Percentiles rank a stretch among this genome's conserved stretches.
Evolutionary conservation across 306 rosid species (phyloP).

Genomic region (Quercus variabilis): DNA sequence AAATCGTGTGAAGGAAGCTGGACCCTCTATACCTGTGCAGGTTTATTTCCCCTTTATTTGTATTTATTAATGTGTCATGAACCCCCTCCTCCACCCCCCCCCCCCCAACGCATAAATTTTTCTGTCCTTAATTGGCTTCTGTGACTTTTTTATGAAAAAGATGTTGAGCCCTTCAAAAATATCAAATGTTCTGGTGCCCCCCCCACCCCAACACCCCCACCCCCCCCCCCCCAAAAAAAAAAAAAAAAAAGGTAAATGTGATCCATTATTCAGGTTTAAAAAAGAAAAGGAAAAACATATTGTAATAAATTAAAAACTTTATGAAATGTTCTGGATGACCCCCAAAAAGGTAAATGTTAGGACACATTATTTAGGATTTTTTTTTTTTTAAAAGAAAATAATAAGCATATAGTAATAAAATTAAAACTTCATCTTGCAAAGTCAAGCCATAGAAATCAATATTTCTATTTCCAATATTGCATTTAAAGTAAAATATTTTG

Average conservation of each 20-base stretch:
- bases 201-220: too few species aligned
- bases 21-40: conserved; percentile 94
- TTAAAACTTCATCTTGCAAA: not conserved
- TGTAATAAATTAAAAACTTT: not conserved
- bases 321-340: not conserved
- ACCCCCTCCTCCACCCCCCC: not conserved
- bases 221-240: too few species aligned
- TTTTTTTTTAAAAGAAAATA: too few species aligned
- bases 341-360: too few species aligned
- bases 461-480: not conserved
- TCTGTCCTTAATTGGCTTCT: not conserved
- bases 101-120: not conserved
- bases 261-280: too few species aligned
- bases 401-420: too few species aligned
- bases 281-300: too few species aligned
- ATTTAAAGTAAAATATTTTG: too few species aligned
- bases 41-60: conserved; percentile 35
- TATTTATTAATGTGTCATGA: not conserved
- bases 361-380: too few species aligned
- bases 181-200: too few species aligned
- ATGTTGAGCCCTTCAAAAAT: too few species aligned
- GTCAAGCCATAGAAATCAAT: not conserved
- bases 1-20: conserved; percentile 73
- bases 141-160: not conserved
- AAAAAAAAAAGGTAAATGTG: too few species aligned